Conservation (phyloP, 768 basidiomycete genomes). For the Mycena indigotica region DNA sequence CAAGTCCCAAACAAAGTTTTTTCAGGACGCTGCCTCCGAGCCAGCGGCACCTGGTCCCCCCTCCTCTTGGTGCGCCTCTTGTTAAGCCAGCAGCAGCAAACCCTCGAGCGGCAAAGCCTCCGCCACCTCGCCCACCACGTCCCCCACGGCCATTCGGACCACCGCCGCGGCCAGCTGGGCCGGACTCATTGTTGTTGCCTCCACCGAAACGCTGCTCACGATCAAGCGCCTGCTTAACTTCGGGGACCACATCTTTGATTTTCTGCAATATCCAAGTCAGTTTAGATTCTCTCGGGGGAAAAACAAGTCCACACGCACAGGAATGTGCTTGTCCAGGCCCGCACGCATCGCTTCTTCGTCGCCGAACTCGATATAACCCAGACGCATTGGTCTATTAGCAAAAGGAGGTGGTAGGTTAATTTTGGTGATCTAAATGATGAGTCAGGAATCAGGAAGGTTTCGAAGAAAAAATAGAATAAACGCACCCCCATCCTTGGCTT, state of each 20-base stretch:
- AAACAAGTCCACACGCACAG: too few relatives aligned
- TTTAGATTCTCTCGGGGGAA: too few relatives aligned
- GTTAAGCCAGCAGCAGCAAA: slow-evolving; percentile 74
- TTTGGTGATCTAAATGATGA: slow-evolving; percentile 75
- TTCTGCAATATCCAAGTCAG: too few relatives aligned
- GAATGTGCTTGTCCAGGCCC: slow-evolving; percentile 73
- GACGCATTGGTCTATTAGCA: slow-evolving; percentile 52
- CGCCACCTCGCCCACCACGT: slow-evolving; percentile 56
- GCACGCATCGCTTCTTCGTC: slow-evolving; percentile 85
- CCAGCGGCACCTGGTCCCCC: neutral
- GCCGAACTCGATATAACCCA: slow-evolving; percentile 89
- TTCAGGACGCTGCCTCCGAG: neutral
- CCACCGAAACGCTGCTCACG: slow-evolving; percentile 39
- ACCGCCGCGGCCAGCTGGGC: slow-evolving; percentile 36
- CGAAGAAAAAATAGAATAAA: slow-evolving; percentile 16
- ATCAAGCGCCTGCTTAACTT: slow-evolving; percentile 74
- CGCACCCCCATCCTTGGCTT: slow-evolving; percentile 68
- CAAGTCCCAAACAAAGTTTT: too few relatives aligned
- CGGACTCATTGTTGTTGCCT: slow-evolving; percentile 7
- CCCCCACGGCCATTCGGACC: slow-evolving; percentile 44
- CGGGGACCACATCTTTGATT: slow-evolving; percentile 65
- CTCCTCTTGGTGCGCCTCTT: slow-evolving; percentile 29
- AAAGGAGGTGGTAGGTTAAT: slow-evolving; percentile 58
- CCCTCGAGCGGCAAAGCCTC: slow-evolving; percentile 64
- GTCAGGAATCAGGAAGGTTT: slow-evolving; percentile 3